Conservation (phyloP, 441 rosid species). For the Euphorbia schlechtendalii region DNA sequence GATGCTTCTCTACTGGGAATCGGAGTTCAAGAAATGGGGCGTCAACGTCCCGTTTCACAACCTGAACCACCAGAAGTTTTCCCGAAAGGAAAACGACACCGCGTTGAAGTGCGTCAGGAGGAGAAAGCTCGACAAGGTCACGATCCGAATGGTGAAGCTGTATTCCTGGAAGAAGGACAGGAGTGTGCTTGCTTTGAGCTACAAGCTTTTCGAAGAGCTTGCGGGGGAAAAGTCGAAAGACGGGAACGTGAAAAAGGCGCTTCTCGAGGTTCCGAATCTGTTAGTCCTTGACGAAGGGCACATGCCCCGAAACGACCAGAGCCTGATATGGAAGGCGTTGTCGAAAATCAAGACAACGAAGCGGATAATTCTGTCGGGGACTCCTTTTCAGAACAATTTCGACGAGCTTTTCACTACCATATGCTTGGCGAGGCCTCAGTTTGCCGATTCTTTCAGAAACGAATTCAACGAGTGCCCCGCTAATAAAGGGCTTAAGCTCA, state of each 20-base stretch:
- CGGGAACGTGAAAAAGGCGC: neutral
- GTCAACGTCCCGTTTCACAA: no score
- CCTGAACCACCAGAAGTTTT: no score
- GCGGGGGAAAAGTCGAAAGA: conserved; percentile 22
- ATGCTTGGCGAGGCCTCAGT: conserved; percentile 45
- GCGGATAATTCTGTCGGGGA: conserved; percentile 71
- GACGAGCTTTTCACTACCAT: conserved; percentile 56
- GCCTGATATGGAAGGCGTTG: conserved; percentile 54
- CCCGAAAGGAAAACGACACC: no score
- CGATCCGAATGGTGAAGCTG: conserved; percentile 44
- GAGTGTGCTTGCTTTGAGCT: conserved; percentile 60
- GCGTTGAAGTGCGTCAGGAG: neutral
- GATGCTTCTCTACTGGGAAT: no score
- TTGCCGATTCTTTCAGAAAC: conserved; percentile 23
- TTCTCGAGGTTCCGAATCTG: conserved; percentile 42
- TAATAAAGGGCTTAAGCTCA: conserved; percentile 23
- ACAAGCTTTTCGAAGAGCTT: conserved; percentile 44
- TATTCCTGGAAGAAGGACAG: conserved; percentile 42
- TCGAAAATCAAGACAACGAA: conserved; percentile 41
- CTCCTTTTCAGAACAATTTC: conserved; percentile 80
- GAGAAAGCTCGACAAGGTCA: neutral
- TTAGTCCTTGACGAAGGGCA: conserved; percentile 79
- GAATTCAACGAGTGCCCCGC: neutral
- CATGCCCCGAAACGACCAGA: conserved; percentile 56
- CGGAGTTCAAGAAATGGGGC: no score